Evolutionary conservation across 441 rosid genomes (phyloP).

Genomic region (Erysimum cheiri): DNA sequence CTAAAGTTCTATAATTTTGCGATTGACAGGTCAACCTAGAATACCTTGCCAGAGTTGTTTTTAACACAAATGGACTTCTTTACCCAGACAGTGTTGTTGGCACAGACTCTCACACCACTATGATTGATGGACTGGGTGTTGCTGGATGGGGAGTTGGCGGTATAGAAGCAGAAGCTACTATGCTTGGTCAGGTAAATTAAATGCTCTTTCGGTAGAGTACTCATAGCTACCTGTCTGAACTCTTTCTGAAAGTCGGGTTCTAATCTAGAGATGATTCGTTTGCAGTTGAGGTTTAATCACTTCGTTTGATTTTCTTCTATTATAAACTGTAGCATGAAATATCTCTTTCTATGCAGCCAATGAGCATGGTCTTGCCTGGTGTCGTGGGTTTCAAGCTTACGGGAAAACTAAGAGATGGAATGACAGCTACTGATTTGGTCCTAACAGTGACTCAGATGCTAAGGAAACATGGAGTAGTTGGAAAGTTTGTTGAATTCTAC

Average conservation of each 20-base stretch:
- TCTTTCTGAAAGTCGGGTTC: neutral
- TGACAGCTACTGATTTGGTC: conserved; percentile 10
- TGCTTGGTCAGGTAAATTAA: conserved; percentile 72
- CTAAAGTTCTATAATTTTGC: neutral
- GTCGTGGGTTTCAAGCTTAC: conserved; percentile 6
- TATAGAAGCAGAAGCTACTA: conserved; percentile 80
- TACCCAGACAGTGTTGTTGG: conserved; percentile 77
- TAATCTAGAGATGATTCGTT: neutral
- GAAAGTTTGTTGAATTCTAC: conserved; percentile 8
- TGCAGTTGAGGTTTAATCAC: neutral
- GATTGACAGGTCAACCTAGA: conserved; percentile 1
- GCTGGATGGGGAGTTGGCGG: conserved; percentile 75
- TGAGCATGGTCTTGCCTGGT: conserved; percentile 9
- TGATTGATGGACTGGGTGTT: conserved; percentile 55
- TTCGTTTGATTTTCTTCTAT: too few relatives aligned
- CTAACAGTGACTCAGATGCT: conserved; percentile 6
- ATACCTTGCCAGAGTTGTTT: conserved; percentile 10
- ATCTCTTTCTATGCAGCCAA: neutral
- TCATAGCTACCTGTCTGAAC: neutral
- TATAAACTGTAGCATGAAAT: too few relatives aligned
- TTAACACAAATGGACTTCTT: conserved; percentile 10
- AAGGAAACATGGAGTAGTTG: neutral
- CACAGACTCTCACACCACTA: conserved; percentile 80
- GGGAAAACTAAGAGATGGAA: conserved; percentile 6
- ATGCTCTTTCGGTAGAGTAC: neutral